These are phyloP conservation scores for Diddensiella santjacobensis DNA, from an alignment of 805 yeast genomes.

Conservation along the genomic window DNA sequence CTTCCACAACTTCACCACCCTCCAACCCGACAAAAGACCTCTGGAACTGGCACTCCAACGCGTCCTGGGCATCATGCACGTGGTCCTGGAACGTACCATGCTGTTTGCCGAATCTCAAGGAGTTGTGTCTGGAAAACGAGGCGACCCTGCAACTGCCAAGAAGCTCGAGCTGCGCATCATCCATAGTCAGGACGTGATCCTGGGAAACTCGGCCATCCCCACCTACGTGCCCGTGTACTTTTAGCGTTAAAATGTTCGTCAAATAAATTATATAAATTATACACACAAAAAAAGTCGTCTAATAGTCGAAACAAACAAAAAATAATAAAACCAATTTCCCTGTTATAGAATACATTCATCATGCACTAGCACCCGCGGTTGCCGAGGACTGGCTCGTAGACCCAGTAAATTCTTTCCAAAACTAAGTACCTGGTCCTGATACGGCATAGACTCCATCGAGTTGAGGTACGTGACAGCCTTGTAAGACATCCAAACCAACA, in stretches of 20 bases:
- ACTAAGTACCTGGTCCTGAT: constrained; percentile 9
- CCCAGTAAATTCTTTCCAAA: constrained; percentile 11
- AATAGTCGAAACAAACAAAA: neutral
- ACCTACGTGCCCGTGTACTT: neutral
- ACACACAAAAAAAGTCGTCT: neutral
- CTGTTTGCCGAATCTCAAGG: constrained; percentile 17
- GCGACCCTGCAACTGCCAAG: constrained; percentile 55
- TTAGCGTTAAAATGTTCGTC: neutral
- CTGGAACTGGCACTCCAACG: constrained; percentile 39
- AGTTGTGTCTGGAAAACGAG: constrained; percentile 27
- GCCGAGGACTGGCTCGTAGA: neutral
- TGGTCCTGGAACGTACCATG: constrained; percentile 40
- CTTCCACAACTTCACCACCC: constrained; percentile 19
- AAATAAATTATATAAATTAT: too few relatives aligned
- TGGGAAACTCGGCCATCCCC: constrained; percentile 1
- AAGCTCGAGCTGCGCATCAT: constrained; percentile 69
- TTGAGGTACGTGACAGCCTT: constrained; percentile 19
- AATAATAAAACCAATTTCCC: neutral
- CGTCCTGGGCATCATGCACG: constrained; percentile 40
- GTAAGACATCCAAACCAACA: constrained; percentile 32
- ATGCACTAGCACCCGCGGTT: neutral
- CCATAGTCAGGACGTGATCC: constrained; percentile 46
- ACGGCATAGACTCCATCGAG: constrained; percentile 10
- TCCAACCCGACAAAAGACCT: constrained; percentile 15
- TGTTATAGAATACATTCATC: neutral